Conservation (phyloP, 176 grass and related monocot species). For the Musa itinerans region DNA sequence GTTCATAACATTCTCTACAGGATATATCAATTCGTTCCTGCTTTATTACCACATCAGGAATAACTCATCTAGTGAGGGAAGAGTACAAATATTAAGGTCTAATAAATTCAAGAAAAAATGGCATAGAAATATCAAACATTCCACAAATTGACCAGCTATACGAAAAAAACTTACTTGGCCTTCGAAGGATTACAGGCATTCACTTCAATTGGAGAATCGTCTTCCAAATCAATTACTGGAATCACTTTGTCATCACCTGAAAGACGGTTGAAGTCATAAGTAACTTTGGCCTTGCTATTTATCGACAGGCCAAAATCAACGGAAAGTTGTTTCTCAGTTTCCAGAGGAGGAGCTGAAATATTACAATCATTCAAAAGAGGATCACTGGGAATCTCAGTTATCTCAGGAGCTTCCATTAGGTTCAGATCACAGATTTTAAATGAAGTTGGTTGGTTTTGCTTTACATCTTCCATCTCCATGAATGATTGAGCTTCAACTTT, state of each 20-base stretch:
- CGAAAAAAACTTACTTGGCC: slow-evolving; percentile 47
- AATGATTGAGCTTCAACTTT: slow-evolving; percentile 26
- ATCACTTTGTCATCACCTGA: slow-evolving; percentile 38
- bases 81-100: too few species aligned
- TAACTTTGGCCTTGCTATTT: slow-evolving; percentile 15
- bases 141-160: not conserved
- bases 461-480: slow-evolving; percentile 43
- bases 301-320: slow-evolving; percentile 37
- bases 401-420: slow-evolving; percentile 58
- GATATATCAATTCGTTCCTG: slow-evolving; percentile 48
- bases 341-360: slow-evolving; percentile 22
- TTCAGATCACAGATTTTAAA: slow-evolving; percentile 94
- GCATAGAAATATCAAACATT: not conserved
- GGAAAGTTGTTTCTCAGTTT: slow-evolving; percentile 31
- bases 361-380: slow-evolving; percentile 31
- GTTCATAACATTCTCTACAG: slow-evolving; percentile 54
- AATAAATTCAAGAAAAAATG: too few species aligned
- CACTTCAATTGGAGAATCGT: slow-evolving; percentile 52
- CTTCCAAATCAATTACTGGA: slow-evolving; percentile 81
- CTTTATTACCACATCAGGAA: slow-evolving; percentile 8
- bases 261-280: slow-evolving; percentile 30
- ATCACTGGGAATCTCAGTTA: slow-evolving; percentile 59
- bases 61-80: not conserved
- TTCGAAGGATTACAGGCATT: slow-evolving; percentile 41
- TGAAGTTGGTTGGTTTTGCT: slow-evolving; percentile 38